Conservation (phyloP, 345 rosid species). For the Heritiera littoralis region DNA sequence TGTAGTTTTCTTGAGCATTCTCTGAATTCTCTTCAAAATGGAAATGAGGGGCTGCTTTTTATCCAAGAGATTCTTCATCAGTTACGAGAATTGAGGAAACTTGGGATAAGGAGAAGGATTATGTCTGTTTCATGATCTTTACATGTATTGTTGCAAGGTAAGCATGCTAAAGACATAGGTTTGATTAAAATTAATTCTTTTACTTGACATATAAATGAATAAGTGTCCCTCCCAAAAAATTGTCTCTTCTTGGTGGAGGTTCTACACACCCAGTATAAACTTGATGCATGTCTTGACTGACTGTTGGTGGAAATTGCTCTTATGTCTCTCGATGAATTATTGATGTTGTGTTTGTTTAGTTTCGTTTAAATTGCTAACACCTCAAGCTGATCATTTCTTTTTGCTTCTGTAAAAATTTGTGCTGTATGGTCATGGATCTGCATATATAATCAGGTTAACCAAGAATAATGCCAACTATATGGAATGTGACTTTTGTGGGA, state of each 20-base stretch:
- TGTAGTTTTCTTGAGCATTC: constrained; percentile 40
- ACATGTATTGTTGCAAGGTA: constrained; percentile 14
- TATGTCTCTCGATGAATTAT: background rate
- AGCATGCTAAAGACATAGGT: constrained; percentile 1
- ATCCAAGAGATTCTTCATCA: constrained; percentile 49
- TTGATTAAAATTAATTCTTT: background rate
- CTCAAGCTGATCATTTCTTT: background rate
- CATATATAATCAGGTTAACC: background rate
- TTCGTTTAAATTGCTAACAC: background rate
- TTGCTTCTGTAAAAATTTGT: background rate
- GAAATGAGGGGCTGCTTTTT: constrained; percentile 40
- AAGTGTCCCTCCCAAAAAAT: background rate
- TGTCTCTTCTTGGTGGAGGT: background rate
- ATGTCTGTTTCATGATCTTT: constrained; percentile 26
- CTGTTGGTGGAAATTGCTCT: background rate
- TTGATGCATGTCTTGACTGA: constrained; percentile 11
- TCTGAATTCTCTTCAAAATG: constrained; percentile 43
- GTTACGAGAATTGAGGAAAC: constrained; percentile 44
- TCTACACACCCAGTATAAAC: background rate
- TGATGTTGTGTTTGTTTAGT: background rate
- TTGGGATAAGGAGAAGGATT: constrained; percentile 26
- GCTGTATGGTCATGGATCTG: background rate
- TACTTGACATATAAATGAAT: background rate
- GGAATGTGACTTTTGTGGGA: background rate
- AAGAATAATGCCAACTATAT: background rate